phyloP scores from a whole-genome alignment of 1,284 basidiomycete species.

The Fomitopsis betulina region DNA sequence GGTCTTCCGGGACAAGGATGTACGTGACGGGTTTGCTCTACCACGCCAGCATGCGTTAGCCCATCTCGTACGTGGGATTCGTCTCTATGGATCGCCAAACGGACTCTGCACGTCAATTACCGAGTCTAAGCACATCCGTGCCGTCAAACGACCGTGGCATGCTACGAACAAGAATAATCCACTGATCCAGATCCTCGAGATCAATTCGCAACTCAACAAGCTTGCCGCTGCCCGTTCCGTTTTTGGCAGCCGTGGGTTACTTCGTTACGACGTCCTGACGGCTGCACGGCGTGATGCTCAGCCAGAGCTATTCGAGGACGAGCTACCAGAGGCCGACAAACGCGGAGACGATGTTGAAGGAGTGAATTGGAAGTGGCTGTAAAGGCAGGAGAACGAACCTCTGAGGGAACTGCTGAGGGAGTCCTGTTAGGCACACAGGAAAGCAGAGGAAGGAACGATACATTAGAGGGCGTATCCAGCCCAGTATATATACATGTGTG shows the following conservation, averaged over 20 bases:
- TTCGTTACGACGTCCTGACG: background rate
- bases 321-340: background rate
- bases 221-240: conserved; percentile 10
- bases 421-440: too few species aligned
- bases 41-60: conserved; percentile 17
- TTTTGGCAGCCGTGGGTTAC: conserved; percentile 8
- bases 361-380: too few species aligned
- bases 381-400: too few species aligned
- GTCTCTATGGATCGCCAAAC: conserved; percentile 17
- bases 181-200: conserved; percentile 14
- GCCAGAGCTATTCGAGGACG: background rate
- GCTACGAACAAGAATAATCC: conserved; percentile 10
- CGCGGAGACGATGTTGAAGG: background rate
- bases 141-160: conserved; percentile 21
- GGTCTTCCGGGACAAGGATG: background rate
- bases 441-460: too few species aligned
- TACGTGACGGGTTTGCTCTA: conserved; percentile 12
- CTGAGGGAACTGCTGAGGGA: too few species aligned
- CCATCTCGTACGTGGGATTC: conserved; percentile 12
- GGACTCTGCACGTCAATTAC: conserved; percentile 21
- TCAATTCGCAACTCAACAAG: conserved; percentile 7
- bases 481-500: too few species aligned
- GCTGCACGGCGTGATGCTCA: background rate
- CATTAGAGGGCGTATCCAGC: too few species aligned
- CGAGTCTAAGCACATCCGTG: conserved; percentile 18